A percentile compares a stretch with the other conserved stretches of the same genome.
These are phyloP conservation scores for Eimeria acervulina DNA, from an alignment of 169 alveolate genomes.

Conservation along the genomic window DNA sequence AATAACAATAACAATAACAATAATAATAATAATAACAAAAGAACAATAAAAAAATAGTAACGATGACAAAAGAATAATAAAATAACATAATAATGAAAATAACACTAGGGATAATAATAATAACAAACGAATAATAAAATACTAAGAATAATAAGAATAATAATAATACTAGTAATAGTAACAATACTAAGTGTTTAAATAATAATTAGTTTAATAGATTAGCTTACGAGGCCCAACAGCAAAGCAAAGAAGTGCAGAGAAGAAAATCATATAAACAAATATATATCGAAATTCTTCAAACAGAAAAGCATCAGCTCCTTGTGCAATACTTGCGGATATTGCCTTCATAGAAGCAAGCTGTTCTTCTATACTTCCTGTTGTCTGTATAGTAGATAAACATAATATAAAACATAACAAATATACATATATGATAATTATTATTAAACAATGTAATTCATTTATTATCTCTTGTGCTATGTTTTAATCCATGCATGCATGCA, in stretches of 20 bases:
- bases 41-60: too few relatives aligned
- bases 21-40: too few relatives aligned
- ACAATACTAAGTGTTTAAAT: not conserved
- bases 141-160: not conserved
- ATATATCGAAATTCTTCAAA: conserved; percentile 92
- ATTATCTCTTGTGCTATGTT: too few relatives aligned
- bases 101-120: too few relatives aligned
- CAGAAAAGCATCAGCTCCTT: conserved; percentile 95
- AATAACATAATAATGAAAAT: too few relatives aligned
- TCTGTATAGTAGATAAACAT: conserved; percentile 18
- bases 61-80: too few relatives aligned
- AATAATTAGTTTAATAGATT: too few relatives aligned
- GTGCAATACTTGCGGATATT: conserved; percentile 90
- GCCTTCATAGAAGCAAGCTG: conserved; percentile 87
- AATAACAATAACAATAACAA: too few relatives aligned
- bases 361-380: conserved; percentile 72
- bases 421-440: too few relatives aligned
- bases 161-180: not conserved
- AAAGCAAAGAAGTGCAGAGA: conserved; percentile 88
- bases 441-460: too few relatives aligned
- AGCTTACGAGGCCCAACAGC: conserved; percentile 65
- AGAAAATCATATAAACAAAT: conserved; percentile 89
- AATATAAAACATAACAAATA: too few relatives aligned
- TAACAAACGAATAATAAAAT: too few relatives aligned
- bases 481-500: not conserved